Evolutionary conservation across 768 basidiomycete genomes (phyloP), one percentile per base, ranked within the genome.

Genomic region (Phylloporus rhodoxanthus): DNA sequence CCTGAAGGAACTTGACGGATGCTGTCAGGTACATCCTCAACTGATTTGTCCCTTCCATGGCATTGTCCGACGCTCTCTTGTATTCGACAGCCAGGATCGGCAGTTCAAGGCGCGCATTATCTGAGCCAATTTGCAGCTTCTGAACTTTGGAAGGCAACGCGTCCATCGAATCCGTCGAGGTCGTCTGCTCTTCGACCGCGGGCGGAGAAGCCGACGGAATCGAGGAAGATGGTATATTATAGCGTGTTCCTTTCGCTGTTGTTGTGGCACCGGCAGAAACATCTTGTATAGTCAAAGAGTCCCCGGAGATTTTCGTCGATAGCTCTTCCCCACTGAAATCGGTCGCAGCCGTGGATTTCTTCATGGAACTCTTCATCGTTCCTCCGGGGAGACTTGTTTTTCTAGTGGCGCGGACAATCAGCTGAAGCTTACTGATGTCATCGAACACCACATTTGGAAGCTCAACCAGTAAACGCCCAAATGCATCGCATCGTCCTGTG

Each of bases 11-110:
- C 11, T 53, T 53, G 33, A 45, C 43, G 3, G 39, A 51, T 17
- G 48, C n/a, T 6, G 52, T 45, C 19, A 53, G 48, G 15, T 51
- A 51, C 44, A 51, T 53, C 29, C 52, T 41, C 1, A 53, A 1
- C 20, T 50, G 43, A 32, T 53, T 53, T 5, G 44, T 53, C 2
- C 49, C 43, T 26, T 53, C 42, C 9, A 21, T 20, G 3, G 20
- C 2, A 15, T 8, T 14, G 7, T 37, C 43, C 1, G 48, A 41
- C 5, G 32, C 32, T 19, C 26, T 39, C 9, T 53, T 54, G 36
- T 54, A 43, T 30, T 52, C 45, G 30, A 21, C 50, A 7, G 36
- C 5, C 11, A 54, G 30, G n/a, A 54, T 47, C 4, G 53, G 53
- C 2, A 54, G n/a, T 21, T 54, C 50, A 8, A 54, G 45, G 25